Evolutionary conservation across 1,284 basidiomycete species (phyloP), one percentile per base, ranked within the genome.

Genomic region (Sporisorium iseilematis-ciliati): DNA sequence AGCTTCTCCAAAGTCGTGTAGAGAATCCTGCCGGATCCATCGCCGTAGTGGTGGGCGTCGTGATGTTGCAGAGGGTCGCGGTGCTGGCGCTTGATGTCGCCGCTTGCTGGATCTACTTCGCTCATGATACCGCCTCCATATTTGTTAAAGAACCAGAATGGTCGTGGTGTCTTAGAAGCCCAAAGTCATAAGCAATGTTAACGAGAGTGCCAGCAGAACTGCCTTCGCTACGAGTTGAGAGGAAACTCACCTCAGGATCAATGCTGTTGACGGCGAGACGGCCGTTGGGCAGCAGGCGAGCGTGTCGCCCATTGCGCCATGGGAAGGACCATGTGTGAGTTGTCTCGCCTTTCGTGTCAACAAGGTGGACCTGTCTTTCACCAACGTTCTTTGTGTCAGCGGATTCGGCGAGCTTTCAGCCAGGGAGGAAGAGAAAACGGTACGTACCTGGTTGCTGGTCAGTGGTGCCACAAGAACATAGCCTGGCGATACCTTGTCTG

Each of bases 81-180:
- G n/a, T 49, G 46, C n/a, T 49, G 46, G 1, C 46, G 26, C 8
- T 29, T 26, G 29, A 49, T 49, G 4, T 49, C n/a, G 46, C 46
- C 29, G 29, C 26, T 49, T 7, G 46, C 26, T 3, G 46, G 46
- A 18, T 49, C 46, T n/a, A 49, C 46, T 8, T 49, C 46, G 46
- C 46, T 49, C 46, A 49, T 49, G 46, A 49, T 49, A 8, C 46
- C 46, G 18, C 46, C 46, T 11, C 46, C 46, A 16, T 49, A 49
- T n/a, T 49, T 49, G 46, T 49, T 49, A 26, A 49, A 49, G 16
- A 49, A 49, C 46, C 46, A 49, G n/a, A 49, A 49, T 14, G 46
- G 46, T 29, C 46, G 46, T 11, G 46, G 46, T 16, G 46, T 49
- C 16, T 41, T 16, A 12, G 40, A 41, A 41, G 14, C 40, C 40